Conservation (phyloP, 2,329 filamentous ascomycete genomes). For the Oidium heveae region DNA sequence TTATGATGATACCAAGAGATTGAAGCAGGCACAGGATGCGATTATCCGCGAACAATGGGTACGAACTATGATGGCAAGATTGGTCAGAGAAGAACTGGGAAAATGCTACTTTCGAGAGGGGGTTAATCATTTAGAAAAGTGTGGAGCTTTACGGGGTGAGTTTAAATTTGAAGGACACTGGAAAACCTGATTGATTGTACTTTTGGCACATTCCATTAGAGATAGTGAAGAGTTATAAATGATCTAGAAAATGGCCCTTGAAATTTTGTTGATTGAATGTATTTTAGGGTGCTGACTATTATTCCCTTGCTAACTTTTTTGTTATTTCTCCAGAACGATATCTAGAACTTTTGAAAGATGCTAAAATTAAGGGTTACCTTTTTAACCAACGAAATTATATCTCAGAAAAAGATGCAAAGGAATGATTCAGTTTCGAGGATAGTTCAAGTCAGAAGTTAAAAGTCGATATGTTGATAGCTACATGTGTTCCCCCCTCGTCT, state of each 20-base stretch:
- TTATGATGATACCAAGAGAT: constrained; percentile 55
- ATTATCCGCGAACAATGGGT: constrained; percentile 76
- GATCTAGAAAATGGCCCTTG: no score
- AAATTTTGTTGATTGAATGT: not conserved
- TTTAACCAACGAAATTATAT: constrained; percentile 61
- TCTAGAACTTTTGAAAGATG: constrained; percentile 48
- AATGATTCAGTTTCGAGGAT: no score
- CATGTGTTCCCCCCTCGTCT: no score
- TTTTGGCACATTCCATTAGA: no score
- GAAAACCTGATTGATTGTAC: not conserved
- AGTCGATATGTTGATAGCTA: no score
- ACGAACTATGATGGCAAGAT: constrained; percentile 63
- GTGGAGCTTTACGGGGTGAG: constrained; percentile 57
- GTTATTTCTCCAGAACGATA: constrained; percentile 38
- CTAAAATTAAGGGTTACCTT: constrained; percentile 55
- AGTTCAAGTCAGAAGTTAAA: no score
- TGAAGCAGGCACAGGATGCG: constrained; percentile 65
- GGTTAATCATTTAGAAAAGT: constrained; percentile 75
- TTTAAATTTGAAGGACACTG: not conserved
- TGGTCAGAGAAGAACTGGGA: constrained; percentile 59
- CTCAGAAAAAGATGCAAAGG: not conserved
- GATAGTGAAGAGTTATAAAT: no score
- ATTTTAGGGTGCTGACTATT: not conserved
- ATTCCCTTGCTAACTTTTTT: not conserved
- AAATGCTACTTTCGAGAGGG: constrained; percentile 71